These are phyloP conservation scores for Nephelium lappaceum DNA, from an alignment of 345 rosid species.

Conservation along the genomic window DNA sequence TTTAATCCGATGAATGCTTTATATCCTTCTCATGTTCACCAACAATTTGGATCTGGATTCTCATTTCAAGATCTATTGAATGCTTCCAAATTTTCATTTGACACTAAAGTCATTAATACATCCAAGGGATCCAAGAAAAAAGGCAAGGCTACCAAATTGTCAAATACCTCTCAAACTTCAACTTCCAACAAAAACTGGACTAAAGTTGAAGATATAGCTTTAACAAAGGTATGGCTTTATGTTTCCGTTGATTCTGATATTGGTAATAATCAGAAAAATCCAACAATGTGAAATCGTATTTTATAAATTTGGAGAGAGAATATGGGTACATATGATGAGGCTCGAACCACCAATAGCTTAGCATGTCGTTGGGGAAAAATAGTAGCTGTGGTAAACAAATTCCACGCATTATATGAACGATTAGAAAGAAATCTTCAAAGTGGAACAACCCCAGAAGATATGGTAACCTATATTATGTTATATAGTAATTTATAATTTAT, in stretches of 20 bases:
- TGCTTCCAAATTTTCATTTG: not conserved
- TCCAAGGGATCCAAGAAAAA: too few relatives aligned
- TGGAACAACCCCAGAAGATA: not conserved
- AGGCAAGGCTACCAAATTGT: too few relatives aligned
- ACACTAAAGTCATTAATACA: too few relatives aligned
- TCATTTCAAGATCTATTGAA: not conserved
- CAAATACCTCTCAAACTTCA: too few relatives aligned
- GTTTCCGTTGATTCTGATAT: not conserved
- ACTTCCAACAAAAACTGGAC: not conserved
- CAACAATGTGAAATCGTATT: not conserved
- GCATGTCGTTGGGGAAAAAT: not conserved
- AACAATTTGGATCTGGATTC: not conserved
- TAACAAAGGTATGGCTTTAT: not conserved
- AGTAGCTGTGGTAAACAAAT: not conserved
- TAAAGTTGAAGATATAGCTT: not conserved
- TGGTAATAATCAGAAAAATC: not conserved
- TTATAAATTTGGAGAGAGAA: not conserved
- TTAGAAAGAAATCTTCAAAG: not conserved
- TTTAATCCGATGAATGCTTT: too few relatives aligned
- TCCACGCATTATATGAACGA: not conserved
- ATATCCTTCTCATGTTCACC: too few relatives aligned
- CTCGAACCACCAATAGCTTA: not conserved
- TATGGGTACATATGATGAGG: not conserved
- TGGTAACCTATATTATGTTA: not conserved
- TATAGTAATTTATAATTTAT: too few relatives aligned